Conservation (phyloP, 2,329 filamentous ascomycete species). For the Botrytis fragariae region DNA sequence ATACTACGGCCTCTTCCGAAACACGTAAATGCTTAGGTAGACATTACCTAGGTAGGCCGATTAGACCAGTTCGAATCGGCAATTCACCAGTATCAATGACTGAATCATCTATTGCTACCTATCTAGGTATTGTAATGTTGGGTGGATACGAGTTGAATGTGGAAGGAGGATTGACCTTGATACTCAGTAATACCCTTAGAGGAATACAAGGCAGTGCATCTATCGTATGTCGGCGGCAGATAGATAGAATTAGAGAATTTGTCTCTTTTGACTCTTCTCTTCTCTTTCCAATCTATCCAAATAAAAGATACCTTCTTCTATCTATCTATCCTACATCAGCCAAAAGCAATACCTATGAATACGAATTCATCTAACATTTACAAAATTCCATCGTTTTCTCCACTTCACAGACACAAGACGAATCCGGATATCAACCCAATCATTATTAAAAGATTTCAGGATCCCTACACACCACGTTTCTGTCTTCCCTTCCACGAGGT, state of each 20-base stretch:
- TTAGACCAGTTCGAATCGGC: not conserved
- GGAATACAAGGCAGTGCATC: not conserved
- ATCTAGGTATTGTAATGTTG: not conserved
- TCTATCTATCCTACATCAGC: not conserved
- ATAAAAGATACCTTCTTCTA: not conserved
- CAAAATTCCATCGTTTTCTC: not conserved
- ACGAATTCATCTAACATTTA: not conserved
- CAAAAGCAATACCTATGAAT: not conserved
- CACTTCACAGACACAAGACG: not conserved
- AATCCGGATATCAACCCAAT: not conserved
- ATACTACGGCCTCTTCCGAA: not conserved
- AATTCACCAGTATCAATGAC: not conserved
- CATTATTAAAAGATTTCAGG: no score
- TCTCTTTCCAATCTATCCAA: not conserved
- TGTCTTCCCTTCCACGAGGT: not conserved
- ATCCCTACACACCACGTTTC: constrained; percentile 18
- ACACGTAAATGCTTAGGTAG: not conserved
- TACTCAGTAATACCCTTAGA: not conserved
- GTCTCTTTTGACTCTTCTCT: not conserved
- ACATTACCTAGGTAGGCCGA: not conserved
- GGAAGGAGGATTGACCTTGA: not conserved
- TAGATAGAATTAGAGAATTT: not conserved
- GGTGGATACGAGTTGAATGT: not conserved
- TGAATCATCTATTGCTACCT: not conserved
- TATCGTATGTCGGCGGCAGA: not conserved